Conservation (phyloP, 306 rosid genomes). For the Vigna angularis region DNA sequence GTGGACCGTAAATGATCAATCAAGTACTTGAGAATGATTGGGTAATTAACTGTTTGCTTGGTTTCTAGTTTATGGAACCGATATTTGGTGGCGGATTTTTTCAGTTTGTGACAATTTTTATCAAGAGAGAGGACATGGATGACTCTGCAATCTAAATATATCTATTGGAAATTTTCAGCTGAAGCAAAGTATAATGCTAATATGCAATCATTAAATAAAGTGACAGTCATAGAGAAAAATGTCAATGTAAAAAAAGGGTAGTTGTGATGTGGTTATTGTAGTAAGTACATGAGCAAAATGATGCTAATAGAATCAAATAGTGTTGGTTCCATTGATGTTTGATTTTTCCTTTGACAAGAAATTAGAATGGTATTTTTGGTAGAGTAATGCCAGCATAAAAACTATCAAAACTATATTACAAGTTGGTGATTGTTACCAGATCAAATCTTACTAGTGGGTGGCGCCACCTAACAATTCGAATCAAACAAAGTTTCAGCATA, state of each 20-base stretch:
- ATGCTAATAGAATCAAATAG: not conserved
- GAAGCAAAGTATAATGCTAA: not conserved
- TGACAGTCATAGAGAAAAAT: not conserved
- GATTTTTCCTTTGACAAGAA: not conserved
- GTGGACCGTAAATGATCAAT: not conserved
- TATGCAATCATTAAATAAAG: not conserved
- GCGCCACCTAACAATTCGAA: not conserved
- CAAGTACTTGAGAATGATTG: not conserved
- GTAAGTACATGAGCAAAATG: not conserved
- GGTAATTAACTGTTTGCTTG: not conserved
- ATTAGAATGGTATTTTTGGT: not conserved
- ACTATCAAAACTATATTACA: not conserved
- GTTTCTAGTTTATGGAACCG: not conserved
- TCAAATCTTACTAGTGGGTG: not conserved
- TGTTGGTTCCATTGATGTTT: not conserved
- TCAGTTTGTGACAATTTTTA: not conserved
- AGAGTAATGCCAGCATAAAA: not conserved
- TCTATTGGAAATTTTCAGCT: not conserved
- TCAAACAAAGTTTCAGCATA: not conserved
- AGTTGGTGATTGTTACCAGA: not conserved
- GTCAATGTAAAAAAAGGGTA: not conserved
- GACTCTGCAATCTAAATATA: not conserved
- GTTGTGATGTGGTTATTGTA: not conserved
- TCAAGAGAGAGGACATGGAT: not conserved
- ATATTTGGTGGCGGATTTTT: not conserved